phyloP scores from a whole-genome alignment of 768 basidiomycete genomes.

The Termitomyces sp. region DNA sequence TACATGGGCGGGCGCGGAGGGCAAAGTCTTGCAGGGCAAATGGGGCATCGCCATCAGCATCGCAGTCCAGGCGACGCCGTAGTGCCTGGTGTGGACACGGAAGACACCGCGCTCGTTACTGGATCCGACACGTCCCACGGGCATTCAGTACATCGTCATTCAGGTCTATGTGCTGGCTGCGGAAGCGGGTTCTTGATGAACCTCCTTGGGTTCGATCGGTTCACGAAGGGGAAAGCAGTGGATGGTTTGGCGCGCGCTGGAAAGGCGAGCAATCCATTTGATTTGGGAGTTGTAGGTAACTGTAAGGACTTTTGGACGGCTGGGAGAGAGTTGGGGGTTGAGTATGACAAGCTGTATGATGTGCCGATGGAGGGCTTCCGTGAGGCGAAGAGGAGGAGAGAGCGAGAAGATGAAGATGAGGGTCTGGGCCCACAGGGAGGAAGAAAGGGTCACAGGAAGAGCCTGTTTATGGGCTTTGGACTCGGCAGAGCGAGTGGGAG shows the following conservation, averaged over 20 bases:
- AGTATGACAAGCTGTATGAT: conserved; percentile 88
- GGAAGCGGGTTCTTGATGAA: conserved; percentile 76
- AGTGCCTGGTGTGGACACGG: conserved; percentile 43
- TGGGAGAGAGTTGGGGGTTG: conserved; percentile 80
- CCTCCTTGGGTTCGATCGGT: conserved; percentile 89
- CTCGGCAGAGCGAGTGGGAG: conserved; percentile 46
- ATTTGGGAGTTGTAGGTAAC: conserved; percentile 70
- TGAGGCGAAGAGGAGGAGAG: conserved; percentile 61
- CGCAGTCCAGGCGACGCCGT: conserved; percentile 15
- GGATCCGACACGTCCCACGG: conserved; percentile 16
- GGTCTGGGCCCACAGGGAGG: conserved; percentile 16
- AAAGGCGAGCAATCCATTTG: conserved; percentile 87
- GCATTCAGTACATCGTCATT: conserved; percentile 40
- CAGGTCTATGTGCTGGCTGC: conserved; percentile 37
- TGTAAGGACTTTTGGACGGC: conserved; percentile 94
- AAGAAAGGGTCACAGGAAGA: conserved; percentile 36
- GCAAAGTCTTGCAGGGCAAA: conserved; percentile 61
- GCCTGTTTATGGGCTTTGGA: conserved; percentile 52
- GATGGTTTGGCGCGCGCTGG: conserved; percentile 77
- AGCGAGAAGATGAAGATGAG: conserved; percentile 57
- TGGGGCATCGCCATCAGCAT: conserved; percentile 66
- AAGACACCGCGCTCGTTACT: conserved; percentile 37
- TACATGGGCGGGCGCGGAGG: conserved; percentile 93
- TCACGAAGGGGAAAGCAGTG: conserved; percentile 86
- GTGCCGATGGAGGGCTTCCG: conserved; percentile 82